phyloP scores from a whole-genome alignment of 2,329 filamentous ascomycete genomes.

The Penicillium sp. region DNA sequence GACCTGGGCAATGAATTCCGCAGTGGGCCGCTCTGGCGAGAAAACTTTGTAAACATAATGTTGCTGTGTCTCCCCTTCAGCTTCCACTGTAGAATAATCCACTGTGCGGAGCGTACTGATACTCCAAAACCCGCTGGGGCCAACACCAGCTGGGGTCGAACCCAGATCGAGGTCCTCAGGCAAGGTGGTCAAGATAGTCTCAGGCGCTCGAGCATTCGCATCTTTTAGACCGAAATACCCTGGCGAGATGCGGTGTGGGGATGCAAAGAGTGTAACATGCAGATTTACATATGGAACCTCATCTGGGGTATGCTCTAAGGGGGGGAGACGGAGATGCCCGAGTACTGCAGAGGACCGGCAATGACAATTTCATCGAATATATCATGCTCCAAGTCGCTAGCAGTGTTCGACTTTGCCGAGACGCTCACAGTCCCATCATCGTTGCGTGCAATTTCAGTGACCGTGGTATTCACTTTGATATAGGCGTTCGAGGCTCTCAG shows the following conservation, averaged over 20 bases:
- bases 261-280: conserved; percentile 86
- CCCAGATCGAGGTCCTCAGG: conserved; percentile 50
- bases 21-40: conserved; percentile 52
- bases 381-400: conserved; percentile 11
- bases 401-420: conserved; percentile 30
- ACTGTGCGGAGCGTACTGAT: conserved; percentile 70
- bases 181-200: conserved; percentile 79
- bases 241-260: conserved; percentile 69
- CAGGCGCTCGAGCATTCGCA: conserved; percentile 56
- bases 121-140: conserved; percentile 78
- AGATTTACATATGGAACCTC: conserved; percentile 80
- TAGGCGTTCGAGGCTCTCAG: conserved; percentile 62
- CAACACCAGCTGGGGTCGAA: conserved; percentile 55
- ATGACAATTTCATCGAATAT: conserved; percentile 78
- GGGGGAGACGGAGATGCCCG: conserved; percentile 59
- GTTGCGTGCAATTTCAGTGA: conserved; percentile 57
- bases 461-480: conserved; percentile 65
- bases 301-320: conserved; percentile 59
- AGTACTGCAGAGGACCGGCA: conserved; percentile 79
- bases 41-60: conserved; percentile 69
- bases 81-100: conserved; percentile 53
- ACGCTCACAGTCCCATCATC: conserved; percentile 47
- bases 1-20: conserved; percentile 49
- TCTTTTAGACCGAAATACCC: conserved; percentile 66
- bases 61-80: conserved; percentile 19